Conservation (phyloP, 129 eudicot genomes). For the Lonicera japonica region DNA sequence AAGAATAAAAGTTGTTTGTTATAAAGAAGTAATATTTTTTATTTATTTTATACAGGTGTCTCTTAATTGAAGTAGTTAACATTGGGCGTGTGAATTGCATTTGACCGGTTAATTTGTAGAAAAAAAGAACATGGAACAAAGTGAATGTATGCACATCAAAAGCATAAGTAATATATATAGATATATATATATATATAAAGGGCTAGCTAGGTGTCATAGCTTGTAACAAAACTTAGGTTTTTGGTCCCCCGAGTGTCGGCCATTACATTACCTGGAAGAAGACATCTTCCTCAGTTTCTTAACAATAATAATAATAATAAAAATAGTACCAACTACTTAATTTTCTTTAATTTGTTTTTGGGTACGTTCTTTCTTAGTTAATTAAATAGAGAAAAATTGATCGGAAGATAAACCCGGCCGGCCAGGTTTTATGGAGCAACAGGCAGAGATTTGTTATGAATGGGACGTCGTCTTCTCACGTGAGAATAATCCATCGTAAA, state of each 20-base stretch:
- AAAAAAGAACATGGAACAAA: conserved; percentile 3
- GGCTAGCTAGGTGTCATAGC: conserved; percentile 1
- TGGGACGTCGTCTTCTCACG: conserved; percentile 54
- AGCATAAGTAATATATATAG: too few relatives aligned
- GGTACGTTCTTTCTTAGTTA: neutral
- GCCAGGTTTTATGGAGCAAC: conserved; percentile 35
- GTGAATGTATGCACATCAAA: conserved; percentile 3
- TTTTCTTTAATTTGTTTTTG: too few relatives aligned
- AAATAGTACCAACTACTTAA: too few relatives aligned
- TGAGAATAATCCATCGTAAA: conserved; percentile 48
- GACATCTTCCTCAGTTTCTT: conserved; percentile 23
- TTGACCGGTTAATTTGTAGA: conserved; percentile 7
- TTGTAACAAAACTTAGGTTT: conserved; percentile 11
- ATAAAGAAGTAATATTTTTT: too few relatives aligned
- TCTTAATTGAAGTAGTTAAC: too few relatives aligned
- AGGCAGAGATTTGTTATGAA: conserved; percentile 46
- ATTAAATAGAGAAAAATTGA: neutral
- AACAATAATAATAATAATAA: conserved; percentile 5
- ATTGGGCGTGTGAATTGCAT: conserved; percentile 7
- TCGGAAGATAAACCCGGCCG: conserved; percentile 7
- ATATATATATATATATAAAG: too few relatives aligned
- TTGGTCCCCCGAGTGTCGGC: conserved; percentile 25
- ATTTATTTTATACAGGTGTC: too few relatives aligned
- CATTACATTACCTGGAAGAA: conserved; percentile 15
- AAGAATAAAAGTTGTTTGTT: too few relatives aligned